phyloP scores from a whole-genome alignment of 2,329 filamentous ascomycete genomes.

The Xylaria sp. region DNA sequence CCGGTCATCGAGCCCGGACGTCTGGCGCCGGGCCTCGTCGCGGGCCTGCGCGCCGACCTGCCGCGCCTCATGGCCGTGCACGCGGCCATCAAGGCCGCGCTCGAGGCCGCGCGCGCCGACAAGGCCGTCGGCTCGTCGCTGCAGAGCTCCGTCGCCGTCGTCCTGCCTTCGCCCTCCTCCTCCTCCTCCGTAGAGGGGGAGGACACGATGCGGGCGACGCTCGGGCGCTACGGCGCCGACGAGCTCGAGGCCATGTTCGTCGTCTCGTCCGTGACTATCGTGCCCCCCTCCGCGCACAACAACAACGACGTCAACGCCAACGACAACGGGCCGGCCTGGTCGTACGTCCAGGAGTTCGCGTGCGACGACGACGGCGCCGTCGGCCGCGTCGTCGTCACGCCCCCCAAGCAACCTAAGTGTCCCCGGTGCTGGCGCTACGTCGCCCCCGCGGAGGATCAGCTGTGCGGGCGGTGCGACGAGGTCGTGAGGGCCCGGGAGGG shows the following conservation, averaged over 20 bases:
- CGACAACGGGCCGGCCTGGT: constrained; percentile 40
- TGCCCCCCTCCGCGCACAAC: constrained; percentile 17
- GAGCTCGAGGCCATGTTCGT: constrained; percentile 69
- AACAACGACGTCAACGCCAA: no score
- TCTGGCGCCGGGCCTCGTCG: constrained; percentile 42
- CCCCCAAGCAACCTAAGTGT: constrained; percentile 69
- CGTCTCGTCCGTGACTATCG: constrained; percentile 63
- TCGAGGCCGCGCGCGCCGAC: constrained; percentile 71
- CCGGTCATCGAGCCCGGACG: constrained; percentile 46
- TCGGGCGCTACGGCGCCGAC: constrained; percentile 45
- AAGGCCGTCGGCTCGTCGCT: constrained; percentile 81
- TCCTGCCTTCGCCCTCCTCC: no score
- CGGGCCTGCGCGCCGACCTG: constrained; percentile 48
- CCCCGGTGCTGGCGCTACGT: constrained; percentile 87
- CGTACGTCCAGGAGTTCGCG: constrained; percentile 47
- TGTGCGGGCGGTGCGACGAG: constrained; percentile 75
- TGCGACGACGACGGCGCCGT: constrained; percentile 37
- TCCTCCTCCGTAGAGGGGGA: no score
- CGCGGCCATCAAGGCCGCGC: constrained; percentile 70
- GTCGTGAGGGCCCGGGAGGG: no score
- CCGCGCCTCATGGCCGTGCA: constrained; percentile 58
- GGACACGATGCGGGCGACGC: constrained; percentile 33
- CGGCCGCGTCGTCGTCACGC: constrained; percentile 49
- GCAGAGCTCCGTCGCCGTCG: constrained; percentile 70
- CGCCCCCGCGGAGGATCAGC: constrained; percentile 62